phyloP scores from a whole-genome alignment of 2,329 filamentous ascomycete species.

The Exophiala oligosperma region DNA sequence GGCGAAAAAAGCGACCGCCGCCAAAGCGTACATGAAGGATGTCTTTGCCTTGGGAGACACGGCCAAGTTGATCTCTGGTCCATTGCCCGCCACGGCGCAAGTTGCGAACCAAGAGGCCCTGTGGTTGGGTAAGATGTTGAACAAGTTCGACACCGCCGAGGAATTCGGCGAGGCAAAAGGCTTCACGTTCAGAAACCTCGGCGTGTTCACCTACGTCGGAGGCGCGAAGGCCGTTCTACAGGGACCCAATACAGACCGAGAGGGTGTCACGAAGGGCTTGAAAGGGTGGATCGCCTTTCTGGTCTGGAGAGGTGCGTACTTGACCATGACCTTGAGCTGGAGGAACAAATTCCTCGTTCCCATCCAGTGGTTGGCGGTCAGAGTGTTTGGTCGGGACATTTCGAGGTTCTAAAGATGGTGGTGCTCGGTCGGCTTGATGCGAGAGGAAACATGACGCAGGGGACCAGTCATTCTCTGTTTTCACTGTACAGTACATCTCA shows the following conservation, averaged over 20 bases:
- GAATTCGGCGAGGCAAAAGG: conserved; percentile 27
- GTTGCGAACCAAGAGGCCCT: conserved; percentile 59
- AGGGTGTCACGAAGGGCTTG: conserved; percentile 38
- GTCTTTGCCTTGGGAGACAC: conserved; percentile 60
- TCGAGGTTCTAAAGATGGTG: conserved; percentile 38
- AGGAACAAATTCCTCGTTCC: conserved; percentile 43
- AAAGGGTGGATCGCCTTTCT: conserved; percentile 43
- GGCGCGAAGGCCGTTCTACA: conserved; percentile 60
- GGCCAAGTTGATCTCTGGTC: conserved; percentile 49
- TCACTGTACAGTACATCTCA: too few relatives aligned
- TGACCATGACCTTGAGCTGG: conserved; percentile 50
- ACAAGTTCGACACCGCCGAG: conserved; percentile 39
- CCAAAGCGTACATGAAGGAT: conserved; percentile 50
- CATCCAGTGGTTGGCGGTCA: conserved; percentile 45
- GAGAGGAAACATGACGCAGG: neutral
- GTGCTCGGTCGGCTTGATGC: neutral
- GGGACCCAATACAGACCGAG: conserved; percentile 34
- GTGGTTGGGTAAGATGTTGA: conserved; percentile 58
- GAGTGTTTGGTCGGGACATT: conserved; percentile 45
- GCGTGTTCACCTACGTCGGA: conserved; percentile 61
- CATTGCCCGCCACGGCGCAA: conserved; percentile 59
- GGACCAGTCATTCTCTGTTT: too few relatives aligned
- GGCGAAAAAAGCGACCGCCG: neutral
- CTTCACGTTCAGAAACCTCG: conserved; percentile 59
- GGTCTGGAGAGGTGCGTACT: conserved; percentile 47